Evolutionary conservation across 306 rosid genomes (phyloP).

Genomic region (Datisca glomerata): DNA sequence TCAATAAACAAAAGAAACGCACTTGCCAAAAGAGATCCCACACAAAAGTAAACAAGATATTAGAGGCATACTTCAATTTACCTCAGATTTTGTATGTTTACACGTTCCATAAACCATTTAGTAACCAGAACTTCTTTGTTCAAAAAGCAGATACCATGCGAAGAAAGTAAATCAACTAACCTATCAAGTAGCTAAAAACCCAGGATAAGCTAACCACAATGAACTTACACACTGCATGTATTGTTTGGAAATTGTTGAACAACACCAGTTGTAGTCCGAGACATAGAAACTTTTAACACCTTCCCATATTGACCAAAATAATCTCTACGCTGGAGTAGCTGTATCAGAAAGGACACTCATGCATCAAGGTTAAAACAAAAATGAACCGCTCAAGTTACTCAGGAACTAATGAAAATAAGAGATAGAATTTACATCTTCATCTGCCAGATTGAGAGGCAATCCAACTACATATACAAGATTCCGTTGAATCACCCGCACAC

Average conservation of each 20-base stretch:
- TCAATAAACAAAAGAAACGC: no score
- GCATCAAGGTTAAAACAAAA: constrained; percentile 5
- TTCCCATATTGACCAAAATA: constrained; percentile 98
- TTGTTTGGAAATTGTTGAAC: constrained; percentile 94
- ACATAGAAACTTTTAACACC: constrained; percentile 96
- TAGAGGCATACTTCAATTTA: no score
- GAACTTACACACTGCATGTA: constrained; percentile 98
- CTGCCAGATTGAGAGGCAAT: constrained; percentile 57
- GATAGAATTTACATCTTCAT: constrained; percentile 68
- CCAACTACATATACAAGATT: constrained; percentile 98
- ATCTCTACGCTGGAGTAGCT: constrained; percentile 83
- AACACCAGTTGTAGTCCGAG: constrained; percentile 90
- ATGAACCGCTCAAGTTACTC: not conserved
- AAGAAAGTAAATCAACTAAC: no score
- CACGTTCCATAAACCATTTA: no score
- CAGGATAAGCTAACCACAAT: constrained; percentile 3
- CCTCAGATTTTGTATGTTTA: no score
- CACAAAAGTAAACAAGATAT: no score
- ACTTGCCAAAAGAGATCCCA: no score
- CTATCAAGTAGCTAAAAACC: no score
- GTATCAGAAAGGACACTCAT: constrained; percentile 16
- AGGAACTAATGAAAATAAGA: constrained; percentile 1
- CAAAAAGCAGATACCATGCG: no score
- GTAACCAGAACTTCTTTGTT: no score
- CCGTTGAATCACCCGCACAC: constrained; percentile 96